phyloP scores from a whole-genome alignment of 2,329 filamentous ascomycete species.

The Colletotrichum lini region DNA sequence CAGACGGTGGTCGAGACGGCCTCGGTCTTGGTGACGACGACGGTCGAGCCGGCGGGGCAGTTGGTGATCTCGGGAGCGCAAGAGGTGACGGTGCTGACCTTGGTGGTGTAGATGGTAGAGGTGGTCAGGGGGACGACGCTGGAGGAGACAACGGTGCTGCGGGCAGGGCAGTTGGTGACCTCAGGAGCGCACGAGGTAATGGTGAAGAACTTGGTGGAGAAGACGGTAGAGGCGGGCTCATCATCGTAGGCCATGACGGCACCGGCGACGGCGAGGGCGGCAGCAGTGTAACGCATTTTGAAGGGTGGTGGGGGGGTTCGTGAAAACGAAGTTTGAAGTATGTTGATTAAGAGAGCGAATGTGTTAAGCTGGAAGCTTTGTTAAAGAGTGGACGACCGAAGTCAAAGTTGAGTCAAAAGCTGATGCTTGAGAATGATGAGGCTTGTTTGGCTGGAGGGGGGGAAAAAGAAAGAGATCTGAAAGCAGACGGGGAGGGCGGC shows the following conservation, averaged over 20 bases:
- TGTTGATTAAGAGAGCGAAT: constrained; percentile 50
- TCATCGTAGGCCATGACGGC: constrained; percentile 55
- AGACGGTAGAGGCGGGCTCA: constrained; percentile 61
- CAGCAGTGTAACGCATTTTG: constrained; percentile 76
- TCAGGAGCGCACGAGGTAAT: constrained; percentile 68
- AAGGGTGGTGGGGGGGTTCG: constrained; percentile 50
- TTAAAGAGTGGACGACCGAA: constrained; percentile 72
- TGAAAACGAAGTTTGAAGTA: constrained; percentile 48
- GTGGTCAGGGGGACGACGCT: constrained; percentile 55
- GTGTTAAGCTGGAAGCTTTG: constrained; percentile 52
- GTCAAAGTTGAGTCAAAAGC: constrained; percentile 63
- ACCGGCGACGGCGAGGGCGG: constrained; percentile 63
- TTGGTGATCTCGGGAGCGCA: constrained; percentile 73
- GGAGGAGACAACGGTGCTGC: constrained; percentile 58
- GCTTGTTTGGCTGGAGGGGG: constrained; percentile 61
- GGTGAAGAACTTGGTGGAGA: constrained; percentile 69
- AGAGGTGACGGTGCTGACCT: constrained; percentile 73
- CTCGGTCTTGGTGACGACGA: constrained; percentile 55
- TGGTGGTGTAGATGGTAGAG: constrained; percentile 69
- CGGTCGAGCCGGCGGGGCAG: constrained; percentile 67
- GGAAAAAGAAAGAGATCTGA: constrained; percentile 47
- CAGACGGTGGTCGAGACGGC: constrained; percentile 62
- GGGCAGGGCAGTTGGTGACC: constrained; percentile 64
- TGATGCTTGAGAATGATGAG: constrained; percentile 53
- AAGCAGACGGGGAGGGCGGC: constrained; percentile 50